Conservation (phyloP, 306 rosid genomes). For the Urtica urens region DNA sequence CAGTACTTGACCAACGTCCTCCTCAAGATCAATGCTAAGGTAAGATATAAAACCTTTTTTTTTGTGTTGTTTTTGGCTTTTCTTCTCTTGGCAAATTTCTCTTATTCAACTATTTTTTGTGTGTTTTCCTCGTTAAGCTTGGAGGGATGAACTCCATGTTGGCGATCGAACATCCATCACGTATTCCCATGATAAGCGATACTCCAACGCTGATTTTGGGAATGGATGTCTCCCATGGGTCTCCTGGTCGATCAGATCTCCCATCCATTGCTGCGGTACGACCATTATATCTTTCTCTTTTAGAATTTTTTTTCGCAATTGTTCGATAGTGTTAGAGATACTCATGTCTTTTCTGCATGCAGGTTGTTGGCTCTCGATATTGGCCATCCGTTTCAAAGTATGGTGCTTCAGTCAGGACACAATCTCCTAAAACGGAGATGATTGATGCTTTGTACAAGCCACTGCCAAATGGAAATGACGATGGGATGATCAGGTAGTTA, state of each 20-base stretch:
- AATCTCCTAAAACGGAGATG: conserved; percentile 74
- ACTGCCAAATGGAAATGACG: conserved; percentile 52
- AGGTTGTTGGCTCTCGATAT: conserved; percentile 82
- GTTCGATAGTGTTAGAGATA: conserved; percentile 2
- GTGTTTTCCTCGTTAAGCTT: too few relatives aligned
- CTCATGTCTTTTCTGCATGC: conserved; percentile 21
- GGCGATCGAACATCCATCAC: conserved; percentile 58
- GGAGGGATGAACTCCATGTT: conserved; percentile 87
- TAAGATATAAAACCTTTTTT: conserved; percentile 19
- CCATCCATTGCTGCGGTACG: conserved; percentile 89
- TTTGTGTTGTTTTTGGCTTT: neutral
- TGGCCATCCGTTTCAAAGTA: conserved; percentile 93
- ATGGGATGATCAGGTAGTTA: conserved; percentile 86
- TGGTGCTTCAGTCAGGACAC: conserved; percentile 73
- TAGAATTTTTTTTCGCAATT: conserved; percentile 3
- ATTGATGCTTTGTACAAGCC: conserved; percentile 86
- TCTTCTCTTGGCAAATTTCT: conserved; percentile 1
- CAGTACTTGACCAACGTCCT: conserved; percentile 78
- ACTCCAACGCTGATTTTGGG: conserved; percentile 87
- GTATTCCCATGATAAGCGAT: conserved; percentile 60
- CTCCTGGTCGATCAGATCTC: conserved; percentile 52
- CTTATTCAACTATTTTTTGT: conserved; percentile 5
- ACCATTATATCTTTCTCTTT: conserved; percentile 3
- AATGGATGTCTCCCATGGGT: conserved; percentile 84
- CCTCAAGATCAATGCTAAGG: conserved; percentile 90